Percentiles rank a stretch among this genome's conserved stretches.
phyloP scores from a whole-genome alignment of 1,284 basidiomycete genomes.

The Pyrrhoderma noxium region DNA sequence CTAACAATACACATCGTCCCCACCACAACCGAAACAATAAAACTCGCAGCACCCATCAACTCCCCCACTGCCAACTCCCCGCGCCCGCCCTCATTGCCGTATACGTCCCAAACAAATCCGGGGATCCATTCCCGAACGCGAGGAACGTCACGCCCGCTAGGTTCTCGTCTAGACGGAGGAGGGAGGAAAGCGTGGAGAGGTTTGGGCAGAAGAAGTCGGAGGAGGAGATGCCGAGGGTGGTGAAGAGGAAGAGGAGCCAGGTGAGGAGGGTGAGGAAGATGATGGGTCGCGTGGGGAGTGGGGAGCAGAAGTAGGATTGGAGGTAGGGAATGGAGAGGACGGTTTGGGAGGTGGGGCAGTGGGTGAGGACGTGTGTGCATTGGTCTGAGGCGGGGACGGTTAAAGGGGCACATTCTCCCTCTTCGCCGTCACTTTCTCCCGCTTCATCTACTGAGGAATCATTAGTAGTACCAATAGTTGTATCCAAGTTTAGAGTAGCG shows the following conservation, averaged over 20 bases:
- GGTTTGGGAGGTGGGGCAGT: constrained; percentile 51
- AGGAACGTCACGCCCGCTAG: constrained; percentile 91
- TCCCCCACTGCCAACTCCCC: constrained; percentile 89
- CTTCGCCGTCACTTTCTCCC: too few species aligned
- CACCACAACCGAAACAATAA: constrained; percentile 93
- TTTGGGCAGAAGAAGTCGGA: constrained; percentile 96
- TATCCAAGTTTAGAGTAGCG: too few species aligned
- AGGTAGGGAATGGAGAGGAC: constrained; percentile 67
- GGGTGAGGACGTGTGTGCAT: constrained; percentile 51
- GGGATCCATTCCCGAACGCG: constrained; percentile 90
- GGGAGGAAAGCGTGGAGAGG: constrained; percentile 75
- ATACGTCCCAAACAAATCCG: constrained; percentile 92
- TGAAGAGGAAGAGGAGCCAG: constrained; percentile 83
- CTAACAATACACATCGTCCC: constrained; percentile 95
- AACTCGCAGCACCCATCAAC: constrained; percentile 89
- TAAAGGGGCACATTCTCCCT: constrained; percentile 56
- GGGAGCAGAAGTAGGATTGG: constrained; percentile 60
- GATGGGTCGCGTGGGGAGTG: constrained; percentile 43
- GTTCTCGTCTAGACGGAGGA: constrained; percentile 82
- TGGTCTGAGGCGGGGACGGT: constrained; percentile 47
- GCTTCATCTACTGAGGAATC: too few species aligned
- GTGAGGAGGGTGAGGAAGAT: constrained; percentile 56
- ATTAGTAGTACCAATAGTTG: too few species aligned
- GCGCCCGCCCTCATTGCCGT: constrained; percentile 84
- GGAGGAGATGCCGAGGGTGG: constrained; percentile 85